Base-by-base conservation (phyloP, 768 basidiomycete genomes). In the Mrakia frigida region DNA sequence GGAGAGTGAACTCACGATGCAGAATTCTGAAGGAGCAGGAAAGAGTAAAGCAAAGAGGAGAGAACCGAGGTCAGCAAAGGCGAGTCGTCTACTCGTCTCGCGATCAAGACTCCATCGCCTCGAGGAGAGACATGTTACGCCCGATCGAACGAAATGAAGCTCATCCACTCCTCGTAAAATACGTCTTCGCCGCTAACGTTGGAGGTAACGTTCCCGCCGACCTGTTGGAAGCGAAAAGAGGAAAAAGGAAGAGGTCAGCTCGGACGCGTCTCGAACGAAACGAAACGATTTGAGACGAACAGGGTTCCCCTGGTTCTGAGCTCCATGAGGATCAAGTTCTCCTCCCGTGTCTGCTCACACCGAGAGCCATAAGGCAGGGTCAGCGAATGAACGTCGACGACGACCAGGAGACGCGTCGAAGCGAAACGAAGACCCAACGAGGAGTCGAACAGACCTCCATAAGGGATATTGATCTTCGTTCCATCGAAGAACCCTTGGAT, bases 401-500 rank as follows among this genome's bases (percentile, higher is more conserved):
- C n/a, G n/a, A n/a, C n/a, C n/a, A n/a, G n/a, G n/a, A n/a, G n/a
- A n/a, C n/a, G n/a, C n/a, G n/a, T n/a, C n/a, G n/a, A n/a, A n/a
- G n/a, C n/a, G n/a, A n/a, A n/a, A n/a, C n/a, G n/a, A n/a, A n/a
- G n/a, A n/a, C n/a, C n/a, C n/a, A n/a, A n/a, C n/a, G n/a, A n/a
- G n/a, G n/a, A 1, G 56, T 1, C 9, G 56, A 3, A 13, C 11
- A 56, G n/a, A 53, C 52, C 52, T 63, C 82, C 83, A 31, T 77
- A 56, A 6, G 80, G 80, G 78, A 86, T 83, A 82, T 86, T 86
- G 78, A 86, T 79, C 79, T 82, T 84, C 52, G 84, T 85, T 52
- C 85, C 82, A 79, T 86, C 85, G 56, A 82, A 90, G 74, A 87
- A 72, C 56, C 90, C 89, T 18, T 81, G 81, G 77, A 84, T 88